Conservation (phyloP, 805 yeast species). For the Metschnikowia lunata region DNA sequence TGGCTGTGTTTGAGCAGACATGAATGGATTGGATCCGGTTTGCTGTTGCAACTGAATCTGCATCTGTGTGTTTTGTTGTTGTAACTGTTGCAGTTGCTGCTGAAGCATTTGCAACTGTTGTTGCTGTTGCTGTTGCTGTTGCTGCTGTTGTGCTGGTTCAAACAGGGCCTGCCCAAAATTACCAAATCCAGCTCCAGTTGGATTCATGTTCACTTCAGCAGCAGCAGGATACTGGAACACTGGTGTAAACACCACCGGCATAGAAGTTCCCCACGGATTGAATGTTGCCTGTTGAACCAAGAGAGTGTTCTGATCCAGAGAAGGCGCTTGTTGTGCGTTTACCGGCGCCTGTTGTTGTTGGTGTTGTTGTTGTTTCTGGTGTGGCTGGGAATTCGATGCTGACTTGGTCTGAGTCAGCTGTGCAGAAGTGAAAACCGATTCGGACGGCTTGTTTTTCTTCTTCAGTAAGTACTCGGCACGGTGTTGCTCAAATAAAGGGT, state of each 20-base stretch:
- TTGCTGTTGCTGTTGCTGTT: slow-evolving; percentile 5
- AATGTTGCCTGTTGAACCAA: slow-evolving; percentile 35
- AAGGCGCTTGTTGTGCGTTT: slow-evolving; percentile 17
- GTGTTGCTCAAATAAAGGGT: slow-evolving; percentile 77
- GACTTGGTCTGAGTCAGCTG: background rate
- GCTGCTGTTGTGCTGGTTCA: slow-evolving; percentile 15
- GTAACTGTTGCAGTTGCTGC: slow-evolving; percentile 10
- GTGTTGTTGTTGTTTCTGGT: background rate
- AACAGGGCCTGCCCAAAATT: slow-evolving; percentile 34
- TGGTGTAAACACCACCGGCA: slow-evolving; percentile 10
- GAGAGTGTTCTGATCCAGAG: slow-evolving; percentile 16
- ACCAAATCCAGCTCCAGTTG: slow-evolving; percentile 60
- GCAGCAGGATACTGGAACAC: slow-evolving; percentile 10
- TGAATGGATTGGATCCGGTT: slow-evolving; percentile 13
- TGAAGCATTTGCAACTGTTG: slow-evolving; percentile 1
- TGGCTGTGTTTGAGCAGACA: slow-evolving; percentile 4
- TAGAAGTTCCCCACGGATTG: slow-evolving; percentile 37
- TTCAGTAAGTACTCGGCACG: slow-evolving; percentile 74
- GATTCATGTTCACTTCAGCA: slow-evolving; percentile 19
- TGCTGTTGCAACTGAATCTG: slow-evolving; percentile 5
- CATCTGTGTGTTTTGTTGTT: slow-evolving; percentile 1
- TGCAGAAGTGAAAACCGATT: background rate
- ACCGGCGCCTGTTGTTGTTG: background rate
- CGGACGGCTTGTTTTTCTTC: slow-evolving; percentile 38
- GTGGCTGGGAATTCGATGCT: no score